Evolutionary conservation across 257 asterid species (phyloP), one percentile per base, ranked within the genome.

Genomic region (Plectranthus barbatus): DNA sequence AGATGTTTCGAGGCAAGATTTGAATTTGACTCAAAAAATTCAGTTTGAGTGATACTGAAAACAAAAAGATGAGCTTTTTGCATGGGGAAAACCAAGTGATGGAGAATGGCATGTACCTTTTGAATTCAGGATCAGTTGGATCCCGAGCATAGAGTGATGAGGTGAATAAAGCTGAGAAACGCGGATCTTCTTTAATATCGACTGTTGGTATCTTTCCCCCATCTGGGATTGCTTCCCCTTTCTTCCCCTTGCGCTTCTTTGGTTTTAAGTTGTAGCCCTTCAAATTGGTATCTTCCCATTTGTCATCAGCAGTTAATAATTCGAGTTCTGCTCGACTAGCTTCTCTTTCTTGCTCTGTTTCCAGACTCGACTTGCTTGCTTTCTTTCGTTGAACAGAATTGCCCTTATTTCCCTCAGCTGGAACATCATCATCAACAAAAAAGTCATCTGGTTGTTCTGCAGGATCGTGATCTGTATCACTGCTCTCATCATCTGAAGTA

Each of bases 121-220:
- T 89, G 77, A 82, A 92, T 47, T 89, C 93, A 60, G 97, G 99
- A 73, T 92, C 99, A 5, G 99, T 90, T 36, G 99, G 97, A 80
- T 93, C 99, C 83, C 83, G 66, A 44, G 96, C 94, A 62, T 73
- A 93, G 68, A 50, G 78, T 1, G 94, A 82, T 9, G 85, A 81
- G 47, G 76, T 84, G 67, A 79, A 79, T 26, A 85, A 41, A 39
- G 82, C 66, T 10, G 91, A 77, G 75, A 93, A 93, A 58, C 97
- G 95, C 13, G 88, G 84, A 84, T 93, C 99, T 40, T 93, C 99
- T 44, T 81, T 78, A 76, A 56, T 77, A 49, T 83, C 86, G 0
- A 53, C 72, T 47, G 79, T 39, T 21, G 94, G 95, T 72, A 93
- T 52, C 76, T 85, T 90, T 26, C 47, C 86, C 68, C 82, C 96